Evolutionary conservation across 148 eudicot genomes (phyloP).

Genomic region (Fagopyrum esculentum): DNA sequence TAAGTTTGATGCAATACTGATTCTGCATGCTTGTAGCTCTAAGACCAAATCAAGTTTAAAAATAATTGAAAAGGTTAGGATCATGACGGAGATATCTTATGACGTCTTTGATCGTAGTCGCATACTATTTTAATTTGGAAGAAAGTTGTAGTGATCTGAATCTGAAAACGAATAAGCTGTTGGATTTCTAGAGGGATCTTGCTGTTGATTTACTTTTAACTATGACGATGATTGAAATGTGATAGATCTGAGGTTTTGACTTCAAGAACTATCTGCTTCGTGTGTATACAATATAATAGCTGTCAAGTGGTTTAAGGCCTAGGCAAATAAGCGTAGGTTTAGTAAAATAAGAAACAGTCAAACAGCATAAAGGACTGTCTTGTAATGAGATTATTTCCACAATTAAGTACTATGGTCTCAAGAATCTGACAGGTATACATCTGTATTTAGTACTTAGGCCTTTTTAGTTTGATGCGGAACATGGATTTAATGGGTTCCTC

Average conservation of each 20-base stretch:
- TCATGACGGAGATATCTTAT: neutral
- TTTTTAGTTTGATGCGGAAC: neutral
- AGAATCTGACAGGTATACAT: neutral
- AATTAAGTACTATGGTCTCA: neutral
- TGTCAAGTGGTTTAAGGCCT: neutral
- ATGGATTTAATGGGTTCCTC: neutral
- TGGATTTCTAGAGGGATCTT: neutral
- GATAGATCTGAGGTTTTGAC: constrained; percentile 4
- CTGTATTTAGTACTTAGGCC: neutral
- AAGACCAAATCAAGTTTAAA: neutral
- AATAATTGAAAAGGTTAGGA: neutral
- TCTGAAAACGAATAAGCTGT: neutral
- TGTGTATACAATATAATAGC: neutral
- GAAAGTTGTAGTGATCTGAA: neutral
- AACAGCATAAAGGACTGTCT: neutral
- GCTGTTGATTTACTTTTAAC: neutral
- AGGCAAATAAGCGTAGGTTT: neutral
- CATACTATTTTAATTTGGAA: neutral
- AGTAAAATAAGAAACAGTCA: too few relatives aligned
- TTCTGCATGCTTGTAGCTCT: neutral
- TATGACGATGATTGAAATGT: neutral
- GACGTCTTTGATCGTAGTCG: neutral
- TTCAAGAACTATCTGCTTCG: neutral
- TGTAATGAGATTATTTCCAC: neutral
- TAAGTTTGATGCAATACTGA: neutral